A percentile compares a stretch with the other conserved stretches of the same genome.
Conservation (phyloP, 2,329 filamentous ascomycete species). For the Emmonsiellopsis sp. region DNA sequence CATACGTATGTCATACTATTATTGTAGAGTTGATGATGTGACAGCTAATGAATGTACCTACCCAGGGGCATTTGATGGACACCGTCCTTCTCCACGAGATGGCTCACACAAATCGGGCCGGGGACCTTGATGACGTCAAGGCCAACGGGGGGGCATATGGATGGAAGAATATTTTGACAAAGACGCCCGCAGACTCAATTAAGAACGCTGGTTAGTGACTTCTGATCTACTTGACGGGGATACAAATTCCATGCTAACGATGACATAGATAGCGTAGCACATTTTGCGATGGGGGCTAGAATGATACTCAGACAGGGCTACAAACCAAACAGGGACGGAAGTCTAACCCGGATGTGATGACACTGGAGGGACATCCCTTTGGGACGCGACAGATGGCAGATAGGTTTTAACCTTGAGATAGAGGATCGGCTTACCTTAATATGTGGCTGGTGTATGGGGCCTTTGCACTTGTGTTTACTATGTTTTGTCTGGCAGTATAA, state of each 20-base stretch:
- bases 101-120: neutral
- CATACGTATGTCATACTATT: neutral
- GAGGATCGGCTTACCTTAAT: no score
- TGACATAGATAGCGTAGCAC: neutral
- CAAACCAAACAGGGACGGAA: neutral
- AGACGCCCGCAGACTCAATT: neutral
- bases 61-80: neutral
- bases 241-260: neutral
- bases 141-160: neutral
- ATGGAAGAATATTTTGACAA: neutral
- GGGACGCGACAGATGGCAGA: no score
- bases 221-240: neutral
- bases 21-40: neutral
- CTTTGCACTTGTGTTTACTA: no score
- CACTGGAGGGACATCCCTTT: no score
- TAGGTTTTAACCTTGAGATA: no score
- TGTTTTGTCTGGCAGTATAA: no score
- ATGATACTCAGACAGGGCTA: neutral
- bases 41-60: neutral
- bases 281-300: neutral
- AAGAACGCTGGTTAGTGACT: neutral
- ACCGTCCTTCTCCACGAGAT: neutral
- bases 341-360: neutral
- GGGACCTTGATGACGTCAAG: neutral
- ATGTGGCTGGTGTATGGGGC: no score